These are phyloP conservation scores for Globisporangium spinosum DNA, from an alignment of 352 stramenopile genomes.

Conservation along the genomic window DNA sequence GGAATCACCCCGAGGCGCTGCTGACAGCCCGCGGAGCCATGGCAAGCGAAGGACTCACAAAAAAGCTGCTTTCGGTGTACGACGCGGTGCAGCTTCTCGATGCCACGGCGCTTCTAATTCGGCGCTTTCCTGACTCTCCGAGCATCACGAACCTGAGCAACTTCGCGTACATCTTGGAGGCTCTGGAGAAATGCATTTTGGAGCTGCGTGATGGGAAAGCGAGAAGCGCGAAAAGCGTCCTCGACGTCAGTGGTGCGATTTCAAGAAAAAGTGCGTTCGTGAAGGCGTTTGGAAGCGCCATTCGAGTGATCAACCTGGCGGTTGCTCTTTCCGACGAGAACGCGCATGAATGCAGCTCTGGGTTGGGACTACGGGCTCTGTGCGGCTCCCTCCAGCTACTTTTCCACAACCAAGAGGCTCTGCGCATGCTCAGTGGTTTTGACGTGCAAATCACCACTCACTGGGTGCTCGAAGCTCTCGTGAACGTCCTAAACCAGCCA, in stretches of 20 bases:
- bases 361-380: conserved; percentile 64
- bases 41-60: conserved; percentile 39
- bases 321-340: conserved; percentile 76
- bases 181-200: conserved; percentile 77
- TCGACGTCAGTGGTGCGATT: conserved; percentile 57
- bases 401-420: conserved; percentile 67
- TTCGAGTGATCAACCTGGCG: conserved; percentile 75
- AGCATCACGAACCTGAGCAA: conserved; percentile 63
- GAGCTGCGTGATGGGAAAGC: conserved; percentile 59
- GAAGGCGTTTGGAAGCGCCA: conserved; percentile 65
- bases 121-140: conserved; percentile 65
- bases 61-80: conserved; percentile 61
- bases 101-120: conserved; percentile 59
- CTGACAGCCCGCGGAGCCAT: conserved; percentile 38
- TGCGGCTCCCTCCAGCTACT: conserved; percentile 73
- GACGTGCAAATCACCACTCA: conserved; percentile 71
- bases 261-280: conserved; percentile 60
- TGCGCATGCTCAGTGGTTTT: conserved; percentile 49
- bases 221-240: conserved; percentile 29
- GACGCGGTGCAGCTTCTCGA: conserved; percentile 77
- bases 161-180: conserved; percentile 66
- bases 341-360: conserved; percentile 66
- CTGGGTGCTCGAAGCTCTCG: conserved; percentile 75
- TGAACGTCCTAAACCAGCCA: conserved; percentile 78
- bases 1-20: conserved; percentile 62